phyloP scores from a whole-genome alignment of 768 basidiomycete genomes.

The Boletales sp. region DNA sequence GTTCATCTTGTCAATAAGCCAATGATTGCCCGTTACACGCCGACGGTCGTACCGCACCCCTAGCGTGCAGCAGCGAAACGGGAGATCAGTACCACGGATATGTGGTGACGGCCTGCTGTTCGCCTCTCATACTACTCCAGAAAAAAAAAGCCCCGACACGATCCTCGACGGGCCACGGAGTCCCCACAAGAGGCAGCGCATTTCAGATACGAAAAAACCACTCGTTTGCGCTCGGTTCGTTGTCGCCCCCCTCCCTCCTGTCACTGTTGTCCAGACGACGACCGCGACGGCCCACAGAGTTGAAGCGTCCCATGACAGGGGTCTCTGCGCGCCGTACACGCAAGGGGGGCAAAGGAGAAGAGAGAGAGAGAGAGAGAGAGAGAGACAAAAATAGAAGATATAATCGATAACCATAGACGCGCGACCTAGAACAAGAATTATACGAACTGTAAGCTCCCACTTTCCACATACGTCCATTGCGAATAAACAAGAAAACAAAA shows the following conservation, averaged over 20 bases:
- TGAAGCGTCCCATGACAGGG: neutral
- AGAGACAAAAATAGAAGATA: neutral
- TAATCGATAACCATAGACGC: slow-evolving; percentile 3
- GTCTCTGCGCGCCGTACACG: slow-evolving; percentile 7
- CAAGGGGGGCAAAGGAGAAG: neutral
- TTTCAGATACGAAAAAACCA: slow-evolving; percentile 34
- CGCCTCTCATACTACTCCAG: slow-evolving; percentile 82
- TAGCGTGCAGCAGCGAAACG: too few relatives aligned
- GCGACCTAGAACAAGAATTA: slow-evolving; percentile 2
- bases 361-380: neutral
- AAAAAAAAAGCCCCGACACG: slow-evolving; percentile 57
- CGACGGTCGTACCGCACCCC: too few relatives aligned
- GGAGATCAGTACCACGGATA: too few relatives aligned
- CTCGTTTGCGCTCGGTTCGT: slow-evolving; percentile 43
- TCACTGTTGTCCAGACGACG: slow-evolving; percentile 12
- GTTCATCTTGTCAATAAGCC: too few relatives aligned
- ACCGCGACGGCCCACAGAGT: slow-evolving; percentile 10
- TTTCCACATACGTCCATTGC: neutral
- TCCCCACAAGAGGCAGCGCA: slow-evolving; percentile 66
- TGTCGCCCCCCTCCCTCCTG: slow-evolving; percentile 18
- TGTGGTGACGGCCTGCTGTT: too few relatives aligned
- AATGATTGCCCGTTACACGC: too few relatives aligned
- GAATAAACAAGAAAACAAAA: slow-evolving; percentile 1
- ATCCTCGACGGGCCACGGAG: slow-evolving; percentile 67
- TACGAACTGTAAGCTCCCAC: slow-evolving; percentile 4